These are phyloP conservation scores for Yamadazyma sp. DNA, from an alignment of 1,139 yeast species.

Conservation along the genomic window DNA sequence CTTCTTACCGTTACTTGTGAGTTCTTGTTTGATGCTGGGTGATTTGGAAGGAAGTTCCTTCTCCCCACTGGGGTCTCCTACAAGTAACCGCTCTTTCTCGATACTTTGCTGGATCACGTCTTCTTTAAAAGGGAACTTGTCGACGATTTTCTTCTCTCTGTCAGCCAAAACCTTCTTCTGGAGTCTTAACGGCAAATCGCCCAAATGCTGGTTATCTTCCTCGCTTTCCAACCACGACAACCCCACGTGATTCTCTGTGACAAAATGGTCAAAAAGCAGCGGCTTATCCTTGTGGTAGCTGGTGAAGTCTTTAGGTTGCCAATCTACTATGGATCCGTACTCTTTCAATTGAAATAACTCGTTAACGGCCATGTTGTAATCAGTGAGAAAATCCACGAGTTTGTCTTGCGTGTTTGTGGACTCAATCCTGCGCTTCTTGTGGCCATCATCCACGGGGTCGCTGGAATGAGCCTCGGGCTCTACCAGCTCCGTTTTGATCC, in stretches of 20 bases:
- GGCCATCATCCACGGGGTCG: not conserved
- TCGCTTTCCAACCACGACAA: slow-evolving; percentile 36
- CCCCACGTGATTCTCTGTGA: slow-evolving; percentile 26
- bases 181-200: slow-evolving; percentile 38
- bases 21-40: not conserved
- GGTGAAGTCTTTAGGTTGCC: slow-evolving; percentile 54
- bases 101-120: slow-evolving; percentile 26
- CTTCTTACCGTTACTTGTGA: not conserved
- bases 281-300: slow-evolving; percentile 28
- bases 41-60: not conserved
- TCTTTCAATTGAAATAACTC: slow-evolving; percentile 60
- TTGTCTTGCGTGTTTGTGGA: slow-evolving; percentile 16
- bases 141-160: slow-evolving; percentile 31
- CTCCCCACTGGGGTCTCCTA: not conserved
- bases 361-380: slow-evolving; percentile 46
- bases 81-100: slow-evolving; percentile 19
- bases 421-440: slow-evolving; percentile 12
- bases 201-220: slow-evolving; percentile 27
- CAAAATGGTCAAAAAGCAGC: slow-evolving; percentile 35
- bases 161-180: slow-evolving; percentile 48
- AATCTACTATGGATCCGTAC: slow-evolving; percentile 57
- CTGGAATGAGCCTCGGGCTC: not conserved
- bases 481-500: slow-evolving; percentile 4
- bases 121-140: slow-evolving; percentile 39
- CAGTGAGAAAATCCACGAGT: slow-evolving; percentile 37